Evolutionary conservation across 768 basidiomycete genomes (phyloP), one percentile per base, ranked within the genome.

Genomic region (Calocybe indica): DNA sequence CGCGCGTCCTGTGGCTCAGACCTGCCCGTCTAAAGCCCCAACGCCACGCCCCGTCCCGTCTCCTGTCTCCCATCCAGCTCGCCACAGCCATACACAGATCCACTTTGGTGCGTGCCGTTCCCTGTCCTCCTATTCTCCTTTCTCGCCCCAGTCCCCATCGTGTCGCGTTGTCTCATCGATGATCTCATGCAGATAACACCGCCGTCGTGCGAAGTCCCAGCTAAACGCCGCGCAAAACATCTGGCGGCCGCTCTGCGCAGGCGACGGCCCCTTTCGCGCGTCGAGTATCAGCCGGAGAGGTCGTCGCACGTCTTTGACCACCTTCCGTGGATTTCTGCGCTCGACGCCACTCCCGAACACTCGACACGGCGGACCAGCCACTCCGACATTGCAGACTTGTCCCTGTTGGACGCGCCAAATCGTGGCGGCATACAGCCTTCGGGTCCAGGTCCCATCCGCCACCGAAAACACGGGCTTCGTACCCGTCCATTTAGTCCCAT

Each of bases 361-460:
- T 47, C 67, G 55, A 67, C 22, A 22, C 4, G 22, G 22, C 22
- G 22, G 22, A 22, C 22, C 22, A 22, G 71, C 55, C 64, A 64
- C 12, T 71, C 70, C 58, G 80, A 85, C 55, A 76, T 83, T 50
- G 82, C 83, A 46, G 83, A 85, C 64, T 75, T 85, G 38, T 84
- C 83, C 1, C 77, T 81, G 51, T 70, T 22, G 62, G 62, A 46
- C 52, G 52, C 37, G 46, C 15, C 22, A 38, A 45, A 9, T 48
- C 51, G 62, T 54, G 10, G 35, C 35, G 31, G 35, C 42, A 34
- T 29, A 3, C 22, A n/a, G 31, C 38, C 58, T 5, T 54, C 67
- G 7, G 65, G 63, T 14, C 59, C 68, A 8, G 82, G 80, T 5
- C 83, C 83, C 6, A 72, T 85, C 32, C 79, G 83, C 32, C 75